A percentile compares a stretch with the other conserved stretches of the same genome.
These are phyloP conservation scores for Fusarium mundagurra DNA, from an alignment of 2,329 filamentous ascomycete genomes.

Conservation along the genomic window DNA sequence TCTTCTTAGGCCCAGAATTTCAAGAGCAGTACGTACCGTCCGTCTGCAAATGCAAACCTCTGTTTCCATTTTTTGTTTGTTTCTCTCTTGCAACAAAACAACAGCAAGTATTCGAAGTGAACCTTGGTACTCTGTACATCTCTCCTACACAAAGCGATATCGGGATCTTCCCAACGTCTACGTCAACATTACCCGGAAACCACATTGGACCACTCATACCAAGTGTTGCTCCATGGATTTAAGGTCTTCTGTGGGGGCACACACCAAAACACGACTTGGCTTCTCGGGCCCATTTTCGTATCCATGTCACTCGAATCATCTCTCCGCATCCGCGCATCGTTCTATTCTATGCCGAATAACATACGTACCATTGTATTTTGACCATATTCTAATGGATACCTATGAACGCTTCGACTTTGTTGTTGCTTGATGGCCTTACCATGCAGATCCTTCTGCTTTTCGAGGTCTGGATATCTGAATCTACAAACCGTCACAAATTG, in stretches of 20 bases:
- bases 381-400: neutral
- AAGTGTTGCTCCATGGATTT: constrained; percentile 16
- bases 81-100: neutral
- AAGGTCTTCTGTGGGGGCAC: constrained; percentile 27
- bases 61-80: neutral
- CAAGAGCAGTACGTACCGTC: neutral
- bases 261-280: constrained; percentile 6
- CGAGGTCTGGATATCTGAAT: neutral
- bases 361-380: constrained; percentile 4
- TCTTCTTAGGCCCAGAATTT: constrained; percentile 13
- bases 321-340: constrained; percentile 19
- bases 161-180: neutral
- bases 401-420: neutral
- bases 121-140: neutral
- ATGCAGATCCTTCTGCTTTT: neutral
- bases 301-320: constrained; percentile 24
- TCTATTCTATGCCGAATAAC: constrained; percentile 10
- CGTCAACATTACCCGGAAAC: constrained; percentile 12
- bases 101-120: neutral
- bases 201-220: constrained; percentile 1
- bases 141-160: neutral
- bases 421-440: neutral
- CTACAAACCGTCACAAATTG: neutral
- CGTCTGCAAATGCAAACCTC: neutral
- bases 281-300: constrained; percentile 8